A percentile compares a stretch with the other conserved stretches of the same genome.
phyloP scores from a whole-genome alignment of 2,329 filamentous ascomycete genomes.

The Aspergillus viridinutans region DNA sequence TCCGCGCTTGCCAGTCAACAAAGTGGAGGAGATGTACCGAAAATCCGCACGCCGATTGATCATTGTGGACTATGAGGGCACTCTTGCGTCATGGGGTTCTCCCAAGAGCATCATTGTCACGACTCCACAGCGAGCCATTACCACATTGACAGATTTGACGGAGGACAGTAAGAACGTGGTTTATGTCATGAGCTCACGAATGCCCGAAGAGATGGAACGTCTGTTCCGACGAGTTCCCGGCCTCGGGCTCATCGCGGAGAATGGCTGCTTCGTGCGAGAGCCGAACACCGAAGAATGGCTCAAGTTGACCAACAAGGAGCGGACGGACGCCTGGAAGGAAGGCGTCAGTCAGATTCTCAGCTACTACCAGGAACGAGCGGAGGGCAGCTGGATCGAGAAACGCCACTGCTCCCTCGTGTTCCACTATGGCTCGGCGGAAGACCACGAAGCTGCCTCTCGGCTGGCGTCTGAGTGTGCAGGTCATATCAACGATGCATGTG shows the following conservation, averaged over 20 bases:
- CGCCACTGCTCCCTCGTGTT: conserved; percentile 89
- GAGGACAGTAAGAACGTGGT: conserved; percentile 77
- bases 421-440: conserved; percentile 79
- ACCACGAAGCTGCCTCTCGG: conserved; percentile 68
- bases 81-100: conserved; percentile 80
- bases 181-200: conserved; percentile 89
- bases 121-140: conserved; percentile 79
- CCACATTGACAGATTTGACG: conserved; percentile 75
- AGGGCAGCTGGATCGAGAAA: conserved; percentile 82
- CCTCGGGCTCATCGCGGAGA: conserved; percentile 88
- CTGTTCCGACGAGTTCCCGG: conserved; percentile 79
- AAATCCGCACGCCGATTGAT: conserved; percentile 68
- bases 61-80: conserved; percentile 91
- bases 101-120: conserved; percentile 80
- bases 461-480: conserved; percentile 87
- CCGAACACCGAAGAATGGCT: conserved; percentile 67
- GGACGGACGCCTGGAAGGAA: conserved; percentile 74
- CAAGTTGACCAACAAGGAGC: conserved; percentile 67
- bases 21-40: conserved; percentile 63
- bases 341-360: conserved; percentile 77
- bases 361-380: conserved; percentile 86
- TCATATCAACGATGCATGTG: conserved; percentile 92
- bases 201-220: conserved; percentile 80
- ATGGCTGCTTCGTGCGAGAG: conserved; percentile 83
- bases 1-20: conserved; percentile 70